Evolutionary conservation across 352 stramenopile species (phyloP).

Genomic region (Albugo candida): DNA sequence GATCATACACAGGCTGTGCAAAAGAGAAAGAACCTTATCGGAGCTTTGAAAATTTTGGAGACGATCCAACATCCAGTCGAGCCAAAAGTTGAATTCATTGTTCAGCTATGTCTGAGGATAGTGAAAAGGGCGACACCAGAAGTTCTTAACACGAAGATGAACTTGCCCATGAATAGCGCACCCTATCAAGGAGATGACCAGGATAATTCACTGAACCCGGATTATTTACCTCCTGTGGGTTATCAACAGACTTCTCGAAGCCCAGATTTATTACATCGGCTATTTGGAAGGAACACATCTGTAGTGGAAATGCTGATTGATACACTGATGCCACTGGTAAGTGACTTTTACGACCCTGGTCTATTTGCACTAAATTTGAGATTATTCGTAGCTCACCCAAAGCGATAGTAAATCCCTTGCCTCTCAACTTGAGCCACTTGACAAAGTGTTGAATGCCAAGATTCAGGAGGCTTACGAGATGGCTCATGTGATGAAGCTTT

Average conservation of each 20-base stretch:
- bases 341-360: background rate
- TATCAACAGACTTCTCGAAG: too few species aligned
- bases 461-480: conserved; percentile 59
- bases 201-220: too few species aligned
- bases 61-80: conserved; percentile 29
- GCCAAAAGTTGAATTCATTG: conserved; percentile 43
- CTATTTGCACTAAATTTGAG: too few species aligned
- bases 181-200: too few species aligned
- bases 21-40: conserved; percentile 31
- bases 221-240: too few species aligned
- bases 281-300: conserved; percentile 40
- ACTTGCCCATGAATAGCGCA: too few species aligned
- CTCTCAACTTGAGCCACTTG: conserved; percentile 24
- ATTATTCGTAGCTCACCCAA: too few species aligned
- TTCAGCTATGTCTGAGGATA: conserved; percentile 15
- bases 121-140: too few species aligned
- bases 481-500: conserved; percentile 46
- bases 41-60: conserved; percentile 46
- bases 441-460: conserved; percentile 40
- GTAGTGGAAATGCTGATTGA: conserved; percentile 57
- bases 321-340: conserved; percentile 33
- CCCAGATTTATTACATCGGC: conserved; percentile 27
- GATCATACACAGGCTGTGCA: conserved; percentile 15
- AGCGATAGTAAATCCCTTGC: too few species aligned
- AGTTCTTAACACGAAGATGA: too few species aligned